Conservation (phyloP, 208 protist genomes). For the Leishmania braziliensis region DNA sequence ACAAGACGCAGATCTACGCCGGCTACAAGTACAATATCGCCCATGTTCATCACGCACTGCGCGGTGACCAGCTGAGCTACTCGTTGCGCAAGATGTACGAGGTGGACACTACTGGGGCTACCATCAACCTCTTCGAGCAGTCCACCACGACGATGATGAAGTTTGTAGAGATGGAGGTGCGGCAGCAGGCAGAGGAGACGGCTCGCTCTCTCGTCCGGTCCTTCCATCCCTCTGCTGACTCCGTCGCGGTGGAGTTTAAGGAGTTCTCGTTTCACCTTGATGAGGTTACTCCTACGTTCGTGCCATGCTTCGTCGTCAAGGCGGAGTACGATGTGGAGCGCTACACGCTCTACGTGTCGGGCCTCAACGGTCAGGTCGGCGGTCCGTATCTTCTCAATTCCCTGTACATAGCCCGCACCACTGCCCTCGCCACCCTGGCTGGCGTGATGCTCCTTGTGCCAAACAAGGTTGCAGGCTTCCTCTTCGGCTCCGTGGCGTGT, state of each 20-base stretch:
- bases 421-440: conserved; percentile 34
- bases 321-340: conserved; percentile 65
- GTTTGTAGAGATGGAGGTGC: conserved; percentile 64
- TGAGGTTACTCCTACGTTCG: conserved; percentile 73
- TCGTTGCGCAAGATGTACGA: conserved; percentile 56
- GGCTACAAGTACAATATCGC: conserved; percentile 92
- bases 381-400: conserved; percentile 85
- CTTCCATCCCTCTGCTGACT: conserved; percentile 65
- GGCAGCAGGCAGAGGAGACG: conserved; percentile 48
- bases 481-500: conserved; percentile 44
- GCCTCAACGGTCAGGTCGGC: conserved; percentile 57
- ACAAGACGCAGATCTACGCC: conserved; percentile 85
- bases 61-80: conserved; percentile 55
- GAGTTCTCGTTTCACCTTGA: conserved; percentile 60
- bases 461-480: conserved; percentile 69
- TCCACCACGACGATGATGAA: conserved; percentile 67
- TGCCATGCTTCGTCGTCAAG: conserved; percentile 88
- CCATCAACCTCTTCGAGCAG: conserved; percentile 89
- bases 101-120: conserved; percentile 68
- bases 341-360: conserved; percentile 86
- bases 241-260: conserved; percentile 57
- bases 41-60: conserved; percentile 71
- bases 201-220: conserved; percentile 50
- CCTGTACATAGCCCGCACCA: conserved; percentile 56
- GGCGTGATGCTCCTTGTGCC: conserved; percentile 49